Evolutionary conservation across 2,329 filamentous ascomycete genomes (phyloP), one percentile per base, ranked within the genome.

Genomic region (Didymella segeticola): DNA sequence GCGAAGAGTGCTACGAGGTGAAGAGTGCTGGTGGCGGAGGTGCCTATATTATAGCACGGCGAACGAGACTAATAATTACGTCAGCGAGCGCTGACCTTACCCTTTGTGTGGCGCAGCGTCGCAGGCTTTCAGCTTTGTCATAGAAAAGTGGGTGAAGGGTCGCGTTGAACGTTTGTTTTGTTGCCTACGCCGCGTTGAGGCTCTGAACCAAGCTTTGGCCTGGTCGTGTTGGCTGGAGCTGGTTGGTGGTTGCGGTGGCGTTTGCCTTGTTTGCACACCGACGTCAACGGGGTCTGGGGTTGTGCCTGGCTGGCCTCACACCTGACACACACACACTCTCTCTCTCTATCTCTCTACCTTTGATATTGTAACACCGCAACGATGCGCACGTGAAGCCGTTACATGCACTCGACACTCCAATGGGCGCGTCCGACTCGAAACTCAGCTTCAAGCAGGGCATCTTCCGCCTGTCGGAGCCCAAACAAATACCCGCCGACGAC

Each of bases 371-470:
- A n/a, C n/a, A n/a, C n/a, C n/a, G 23, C 27, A 22, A 37, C 37
- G 20, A 45, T 67, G 64, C 62, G 54, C 61, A 54, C 56, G 56
- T 69, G 54, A 63, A 60, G 43, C 39, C 56, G 61, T 71, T 69
- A 65, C 60, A 71, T 71, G 70, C 61, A 67, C 66, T 53, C 72
- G 75, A 64, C 61, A 67, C 66, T 53, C 72, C 75, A 64, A 99
- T 99, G 95, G 95, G 95, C 77, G 93, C 93, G 73, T 97, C 93
- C 78, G 93, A 98, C 80, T 98, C 93, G 70, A 98, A 98, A 84
- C 87, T 98, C 73, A 91, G 93, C 73, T 98, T 99, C 84, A 98
- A 97, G 79, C 91, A 96, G 79, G 93, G 93, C 78, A 96, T 98
- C 80, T 97, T 98, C 81, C 87, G 90, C 72, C 86, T 99, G 55